phyloP scores from a whole-genome alignment of 441 rosid species.

The Adansonia grandidieri region DNA sequence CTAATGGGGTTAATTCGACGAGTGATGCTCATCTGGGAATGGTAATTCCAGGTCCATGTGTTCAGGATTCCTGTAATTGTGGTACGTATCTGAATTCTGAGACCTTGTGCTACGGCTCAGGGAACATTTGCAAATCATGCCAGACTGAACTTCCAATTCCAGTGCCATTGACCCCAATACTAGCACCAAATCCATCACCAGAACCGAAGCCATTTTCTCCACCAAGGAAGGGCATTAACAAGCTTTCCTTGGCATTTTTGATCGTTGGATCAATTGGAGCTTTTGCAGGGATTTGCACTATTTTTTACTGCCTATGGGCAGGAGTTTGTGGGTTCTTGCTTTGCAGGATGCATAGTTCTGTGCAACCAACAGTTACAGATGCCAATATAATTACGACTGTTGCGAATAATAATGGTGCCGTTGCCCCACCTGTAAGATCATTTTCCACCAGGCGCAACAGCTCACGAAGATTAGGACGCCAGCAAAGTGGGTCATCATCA shows the following conservation, averaged over 20 bases:
- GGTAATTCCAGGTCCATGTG: constrained; percentile 65
- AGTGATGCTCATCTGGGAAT: constrained; percentile 37
- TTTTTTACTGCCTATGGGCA: constrained; percentile 40
- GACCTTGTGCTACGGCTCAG: constrained; percentile 51
- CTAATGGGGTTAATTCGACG: constrained; percentile 22
- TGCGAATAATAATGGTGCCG: constrained; percentile 21
- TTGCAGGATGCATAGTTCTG: constrained; percentile 25
- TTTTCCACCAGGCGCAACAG: constrained; percentile 33
- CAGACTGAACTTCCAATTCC: constrained; percentile 51
- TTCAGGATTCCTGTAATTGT: constrained; percentile 49
- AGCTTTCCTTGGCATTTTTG: constrained; percentile 38
- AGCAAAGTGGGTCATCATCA: constrained; percentile 52
- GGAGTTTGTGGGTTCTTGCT: constrained; percentile 24
- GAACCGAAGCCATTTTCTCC: background rate
- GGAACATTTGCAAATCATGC: constrained; percentile 57
- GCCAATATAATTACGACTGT: constrained; percentile 11
- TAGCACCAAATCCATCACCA: constrained; percentile 3
- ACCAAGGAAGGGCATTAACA: constrained; percentile 17
- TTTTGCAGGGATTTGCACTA: constrained; percentile 46
- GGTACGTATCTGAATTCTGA: constrained; percentile 57
- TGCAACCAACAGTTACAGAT: constrained; percentile 30
- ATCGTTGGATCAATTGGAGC: constrained; percentile 56
- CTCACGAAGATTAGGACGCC: constrained; percentile 33
- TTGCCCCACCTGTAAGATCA: constrained; percentile 29
- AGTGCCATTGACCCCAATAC: constrained; percentile 44